Conservation (phyloP, 2,329 filamentous ascomycete genomes). For the Alternaria solani region DNA sequence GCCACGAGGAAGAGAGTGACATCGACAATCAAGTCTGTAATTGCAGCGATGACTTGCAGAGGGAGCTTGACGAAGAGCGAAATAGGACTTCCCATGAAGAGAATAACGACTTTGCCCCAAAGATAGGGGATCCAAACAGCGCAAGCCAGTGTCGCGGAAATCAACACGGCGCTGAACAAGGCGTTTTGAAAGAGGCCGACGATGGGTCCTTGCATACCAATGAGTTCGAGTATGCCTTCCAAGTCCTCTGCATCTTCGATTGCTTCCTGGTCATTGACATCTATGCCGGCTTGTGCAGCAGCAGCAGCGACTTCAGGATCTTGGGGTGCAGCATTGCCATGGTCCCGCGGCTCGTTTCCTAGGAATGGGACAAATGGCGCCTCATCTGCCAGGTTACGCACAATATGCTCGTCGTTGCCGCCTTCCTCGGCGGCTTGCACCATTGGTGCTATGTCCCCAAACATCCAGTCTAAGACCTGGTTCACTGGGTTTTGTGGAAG, state of each 20-base stretch:
- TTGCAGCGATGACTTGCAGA: conserved; percentile 73
- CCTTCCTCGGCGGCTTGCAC: conserved; percentile 37
- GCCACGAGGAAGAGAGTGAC: conserved; percentile 71
- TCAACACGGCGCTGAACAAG: conserved; percentile 89
- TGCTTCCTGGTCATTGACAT: conserved; percentile 72
- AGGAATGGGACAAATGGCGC: conserved; percentile 66
- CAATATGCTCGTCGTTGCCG: conserved; percentile 65
- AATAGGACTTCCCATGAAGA: conserved; percentile 80
- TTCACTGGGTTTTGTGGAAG: conserved; percentile 35
- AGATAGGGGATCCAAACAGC: conserved; percentile 94
- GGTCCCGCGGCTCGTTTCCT: conserved; percentile 47
- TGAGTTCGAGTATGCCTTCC: conserved; percentile 93
- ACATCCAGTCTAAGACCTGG: conserved; percentile 56
- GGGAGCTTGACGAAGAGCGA: conserved; percentile 72
- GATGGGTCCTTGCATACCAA: conserved; percentile 94
- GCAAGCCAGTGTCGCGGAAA: conserved; percentile 81
- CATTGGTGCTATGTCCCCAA: conserved; percentile 55
- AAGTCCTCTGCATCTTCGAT: conserved; percentile 89
- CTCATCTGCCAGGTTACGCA: conserved; percentile 67
- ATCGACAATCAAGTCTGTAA: conserved; percentile 84
- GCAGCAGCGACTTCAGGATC: conserved; percentile 69
- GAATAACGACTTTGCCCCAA: conserved; percentile 82
- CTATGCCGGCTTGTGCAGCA: conserved; percentile 72
- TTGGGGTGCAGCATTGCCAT: conserved; percentile 43
- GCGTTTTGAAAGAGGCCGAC: conserved; percentile 92